phyloP scores from a whole-genome alignment of 805 yeast genomes.

The Suhomyces prunicola region DNA sequence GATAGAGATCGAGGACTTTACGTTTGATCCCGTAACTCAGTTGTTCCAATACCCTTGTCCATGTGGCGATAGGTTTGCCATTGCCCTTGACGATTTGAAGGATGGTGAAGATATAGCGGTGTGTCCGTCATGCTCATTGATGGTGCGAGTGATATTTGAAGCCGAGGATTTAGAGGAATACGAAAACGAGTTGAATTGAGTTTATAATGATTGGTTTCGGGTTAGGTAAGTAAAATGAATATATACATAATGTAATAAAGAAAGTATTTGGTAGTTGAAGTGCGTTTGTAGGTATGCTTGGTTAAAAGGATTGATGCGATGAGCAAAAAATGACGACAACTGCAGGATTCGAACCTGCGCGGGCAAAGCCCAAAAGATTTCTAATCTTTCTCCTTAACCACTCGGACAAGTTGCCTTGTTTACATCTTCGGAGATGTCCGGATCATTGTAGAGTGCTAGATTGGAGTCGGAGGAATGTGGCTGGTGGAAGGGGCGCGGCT shows the following conservation, averaged over 20 bases:
- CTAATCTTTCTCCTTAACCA: constrained; percentile 62
- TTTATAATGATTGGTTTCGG: neutral
- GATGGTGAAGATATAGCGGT: constrained; percentile 95
- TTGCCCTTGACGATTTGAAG: constrained; percentile 73
- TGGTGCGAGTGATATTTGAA: constrained; percentile 90
- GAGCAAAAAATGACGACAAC: constrained; percentile 48
- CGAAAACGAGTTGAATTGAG: constrained; percentile 4
- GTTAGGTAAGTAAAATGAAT: neutral
- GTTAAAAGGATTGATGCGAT: neutral
- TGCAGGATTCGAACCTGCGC: constrained; percentile 64
- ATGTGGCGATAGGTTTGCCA: constrained; percentile 93
- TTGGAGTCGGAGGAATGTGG: neutral
- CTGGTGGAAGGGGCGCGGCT: too few relatives aligned
- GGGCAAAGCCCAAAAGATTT: constrained; percentile 36
- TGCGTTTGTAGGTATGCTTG: neutral
- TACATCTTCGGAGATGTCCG: neutral
- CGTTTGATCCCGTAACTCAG: constrained; percentile 78
- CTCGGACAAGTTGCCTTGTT: constrained; percentile 50
- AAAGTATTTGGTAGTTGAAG: too few relatives aligned
- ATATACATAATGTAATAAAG: neutral
- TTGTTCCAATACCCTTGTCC: constrained; percentile 95
- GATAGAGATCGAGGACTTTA: constrained; percentile 95
- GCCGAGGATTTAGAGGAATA: constrained; percentile 52
- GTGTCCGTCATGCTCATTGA: constrained; percentile 92
- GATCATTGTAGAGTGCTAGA: neutral